Percentiles rank a stretch among this genome's conserved stretches.
Evolutionary conservation across 148 eudicot species (phyloP).

Genomic region (Amaranthus cruentus): DNA sequence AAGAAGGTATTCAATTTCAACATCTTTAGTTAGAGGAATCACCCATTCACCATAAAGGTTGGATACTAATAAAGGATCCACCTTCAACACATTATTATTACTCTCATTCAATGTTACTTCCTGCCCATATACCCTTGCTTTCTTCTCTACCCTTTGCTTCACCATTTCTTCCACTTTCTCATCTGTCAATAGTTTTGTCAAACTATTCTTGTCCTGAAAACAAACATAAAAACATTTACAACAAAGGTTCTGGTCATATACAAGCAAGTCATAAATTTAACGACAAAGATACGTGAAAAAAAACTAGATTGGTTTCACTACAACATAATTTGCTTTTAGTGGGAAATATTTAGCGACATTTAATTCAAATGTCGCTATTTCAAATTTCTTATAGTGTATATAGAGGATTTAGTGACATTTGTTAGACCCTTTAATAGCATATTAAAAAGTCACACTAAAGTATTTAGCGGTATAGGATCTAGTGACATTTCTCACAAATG

Average conservation of each 20-base stretch:
- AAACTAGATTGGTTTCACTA: too few species aligned
- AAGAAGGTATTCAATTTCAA: conserved; percentile 80
- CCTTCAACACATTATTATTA: conserved; percentile 39
- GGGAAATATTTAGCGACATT: too few species aligned
- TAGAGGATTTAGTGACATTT: too few species aligned
- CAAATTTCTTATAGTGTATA: too few species aligned
- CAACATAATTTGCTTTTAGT: too few species aligned
- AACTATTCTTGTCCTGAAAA: conserved; percentile 56
- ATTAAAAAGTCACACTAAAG: too few species aligned
- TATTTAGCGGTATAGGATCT: too few species aligned
- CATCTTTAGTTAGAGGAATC: conserved; percentile 86
- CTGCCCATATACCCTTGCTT: conserved; percentile 73
- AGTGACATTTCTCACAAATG: too few species aligned
- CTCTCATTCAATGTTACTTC: conserved; percentile 40
- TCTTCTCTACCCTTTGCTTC: conserved; percentile 73
- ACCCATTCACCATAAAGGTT: conserved; percentile 71
- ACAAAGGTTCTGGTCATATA: neutral
- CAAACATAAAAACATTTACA: neutral
- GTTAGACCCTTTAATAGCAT: too few species aligned
- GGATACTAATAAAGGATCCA: conserved; percentile 56
- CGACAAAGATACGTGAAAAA: too few species aligned
- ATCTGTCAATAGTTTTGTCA: conserved; percentile 64
- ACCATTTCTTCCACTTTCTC: conserved; percentile 66
- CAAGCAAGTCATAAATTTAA: neutral
- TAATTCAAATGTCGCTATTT: too few species aligned